Evolutionary conservation across 345 rosid genomes (phyloP).

Genomic region (Hevea brasiliensis): DNA sequence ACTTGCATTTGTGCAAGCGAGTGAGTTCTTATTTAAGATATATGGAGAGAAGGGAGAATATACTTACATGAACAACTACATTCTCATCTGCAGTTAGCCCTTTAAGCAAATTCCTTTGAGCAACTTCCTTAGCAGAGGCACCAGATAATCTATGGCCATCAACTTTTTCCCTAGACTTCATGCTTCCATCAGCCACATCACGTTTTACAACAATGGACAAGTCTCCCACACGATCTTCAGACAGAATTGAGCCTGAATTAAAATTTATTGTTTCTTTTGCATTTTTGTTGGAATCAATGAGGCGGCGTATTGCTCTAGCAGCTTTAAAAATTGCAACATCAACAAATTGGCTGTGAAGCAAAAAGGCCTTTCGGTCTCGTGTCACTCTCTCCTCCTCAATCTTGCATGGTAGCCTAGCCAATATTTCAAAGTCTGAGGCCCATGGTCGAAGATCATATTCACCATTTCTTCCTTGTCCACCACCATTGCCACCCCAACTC

Average conservation of each 20-base stretch:
- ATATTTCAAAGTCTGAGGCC: slow-evolving; percentile 83
- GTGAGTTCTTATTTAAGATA: not conserved
- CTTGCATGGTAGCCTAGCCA: slow-evolving; percentile 95
- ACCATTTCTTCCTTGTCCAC: slow-evolving; percentile 76
- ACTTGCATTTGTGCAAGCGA: not conserved
- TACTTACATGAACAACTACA: slow-evolving; percentile 86
- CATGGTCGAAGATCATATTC: slow-evolving; percentile 69
- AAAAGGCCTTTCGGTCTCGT: slow-evolving; percentile 86
- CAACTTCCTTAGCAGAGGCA: slow-evolving; percentile 59
- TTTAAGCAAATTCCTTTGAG: slow-evolving; percentile 77
- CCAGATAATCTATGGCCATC: slow-evolving; percentile 66
- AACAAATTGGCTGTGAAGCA: slow-evolving; percentile 85
- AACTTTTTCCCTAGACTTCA: slow-evolving; percentile 62
- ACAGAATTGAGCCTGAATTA: slow-evolving; percentile 34
- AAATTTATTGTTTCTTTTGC: slow-evolving; percentile 31
- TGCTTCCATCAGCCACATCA: slow-evolving; percentile 70
- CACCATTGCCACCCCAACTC: slow-evolving; percentile 92
- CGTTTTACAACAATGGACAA: slow-evolving; percentile 62
- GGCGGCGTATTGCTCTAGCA: slow-evolving; percentile 47
- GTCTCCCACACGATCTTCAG: slow-evolving; percentile 75
- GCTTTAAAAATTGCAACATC: slow-evolving; percentile 85
- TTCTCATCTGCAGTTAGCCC: slow-evolving; percentile 97
- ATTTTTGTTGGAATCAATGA: slow-evolving; percentile 40
- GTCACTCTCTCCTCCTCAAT: slow-evolving; percentile 91
- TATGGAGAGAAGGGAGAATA: not conserved